Evolutionary conservation across 352 stramenopile genomes (phyloP).

Genomic region (Aphanomyces euteiches): DNA sequence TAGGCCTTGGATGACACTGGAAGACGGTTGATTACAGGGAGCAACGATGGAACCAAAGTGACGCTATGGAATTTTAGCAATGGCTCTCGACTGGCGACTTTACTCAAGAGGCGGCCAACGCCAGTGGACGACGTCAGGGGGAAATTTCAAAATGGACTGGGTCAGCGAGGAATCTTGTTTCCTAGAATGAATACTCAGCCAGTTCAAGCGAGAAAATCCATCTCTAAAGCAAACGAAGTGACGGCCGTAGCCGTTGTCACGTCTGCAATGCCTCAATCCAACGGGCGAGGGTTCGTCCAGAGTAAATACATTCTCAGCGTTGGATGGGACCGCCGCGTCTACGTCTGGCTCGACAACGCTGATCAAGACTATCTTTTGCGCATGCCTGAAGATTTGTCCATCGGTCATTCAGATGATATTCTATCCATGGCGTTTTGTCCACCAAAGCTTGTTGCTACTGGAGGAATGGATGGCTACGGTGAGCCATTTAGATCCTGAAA

Average conservation of each 20-base stretch:
- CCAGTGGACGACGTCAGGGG: no score
- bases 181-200: conserved; percentile 43
- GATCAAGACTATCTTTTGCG: conserved; percentile 36
- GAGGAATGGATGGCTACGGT: conserved; percentile 52
- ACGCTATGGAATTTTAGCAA: conserved; percentile 92
- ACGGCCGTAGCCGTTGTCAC: conserved; percentile 70
- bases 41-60: conserved; percentile 67
- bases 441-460: conserved; percentile 63
- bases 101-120: conserved; percentile 46
- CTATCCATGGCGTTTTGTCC: conserved; percentile 64
- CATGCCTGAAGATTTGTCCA: conserved; percentile 31
- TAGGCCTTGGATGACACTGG: conserved; percentile 63
- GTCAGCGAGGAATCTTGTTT: no score
- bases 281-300: conserved; percentile 22
- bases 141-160: no score
- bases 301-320: conserved; percentile 52
- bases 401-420: conserved; percentile 61
- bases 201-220: conserved; percentile 24
- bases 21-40: conserved; percentile 70
- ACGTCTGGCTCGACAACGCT: conserved; percentile 81
- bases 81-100: conserved; percentile 76
- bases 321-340: conserved; percentile 78
- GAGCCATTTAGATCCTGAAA: neutral
- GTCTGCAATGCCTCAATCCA: conserved; percentile 15
- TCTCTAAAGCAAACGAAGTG: conserved; percentile 51